Percentiles rank a stretch among this genome's conserved stretches.
phyloP scores from a whole-genome alignment of 129 eudicot genomes.

The Flaveria ramosissima region DNA sequence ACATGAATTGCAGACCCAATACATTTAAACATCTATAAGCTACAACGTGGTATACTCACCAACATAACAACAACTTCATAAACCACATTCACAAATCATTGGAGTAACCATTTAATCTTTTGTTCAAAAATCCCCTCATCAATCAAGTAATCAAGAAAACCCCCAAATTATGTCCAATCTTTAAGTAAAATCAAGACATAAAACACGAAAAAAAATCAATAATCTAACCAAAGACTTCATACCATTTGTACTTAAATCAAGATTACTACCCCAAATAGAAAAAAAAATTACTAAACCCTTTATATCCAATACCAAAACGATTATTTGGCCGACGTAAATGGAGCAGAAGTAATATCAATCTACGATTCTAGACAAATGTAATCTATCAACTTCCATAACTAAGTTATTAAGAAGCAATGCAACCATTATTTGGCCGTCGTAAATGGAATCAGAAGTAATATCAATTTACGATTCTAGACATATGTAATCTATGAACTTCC shows the following conservation, averaged over 20 bases:
- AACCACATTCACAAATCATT: slow-evolving; percentile 5
- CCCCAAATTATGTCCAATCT: slow-evolving; percentile 15
- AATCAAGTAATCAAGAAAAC: slow-evolving; percentile 22
- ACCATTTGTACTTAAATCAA: neutral
- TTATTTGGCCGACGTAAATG: neutral
- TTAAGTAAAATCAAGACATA: slow-evolving; percentile 4
- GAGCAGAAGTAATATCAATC: neutral
- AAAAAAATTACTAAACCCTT: neutral
- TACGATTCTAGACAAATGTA: neutral
- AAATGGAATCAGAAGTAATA: neutral
- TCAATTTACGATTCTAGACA: neutral
- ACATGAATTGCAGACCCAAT: slow-evolving; percentile 7
- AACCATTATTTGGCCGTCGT: neutral
- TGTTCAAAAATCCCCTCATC: neutral
- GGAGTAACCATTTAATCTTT: neutral
- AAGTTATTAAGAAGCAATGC: too few species aligned
- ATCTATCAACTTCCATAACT: neutral
- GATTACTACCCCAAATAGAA: slow-evolving; percentile 14
- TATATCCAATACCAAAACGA: neutral
- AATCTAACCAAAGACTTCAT: neutral
- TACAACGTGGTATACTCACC: neutral
- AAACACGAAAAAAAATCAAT: neutral
- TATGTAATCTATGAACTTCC: neutral
- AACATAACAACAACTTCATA: neutral
- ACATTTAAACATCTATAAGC: neutral